Base-by-base conservation (phyloP, 106 monocot species). In the Dactylorhiza incarnata region DNA sequence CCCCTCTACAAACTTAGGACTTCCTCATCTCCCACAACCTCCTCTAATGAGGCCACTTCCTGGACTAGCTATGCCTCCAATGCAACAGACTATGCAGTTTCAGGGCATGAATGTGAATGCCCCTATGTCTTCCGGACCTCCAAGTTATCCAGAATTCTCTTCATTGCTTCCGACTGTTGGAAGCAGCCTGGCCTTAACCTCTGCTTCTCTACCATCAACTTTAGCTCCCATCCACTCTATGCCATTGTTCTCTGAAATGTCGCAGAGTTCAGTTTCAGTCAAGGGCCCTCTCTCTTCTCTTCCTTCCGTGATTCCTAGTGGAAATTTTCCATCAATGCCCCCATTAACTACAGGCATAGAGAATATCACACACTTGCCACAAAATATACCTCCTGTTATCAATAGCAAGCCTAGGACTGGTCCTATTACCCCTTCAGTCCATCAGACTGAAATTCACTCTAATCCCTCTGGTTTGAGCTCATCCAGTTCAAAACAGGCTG, bases 21-120 rank as follows among this genome's bases (percentile, higher is more conserved):
- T 85, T 72, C 79, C 87, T 55, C 90, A 83, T 68, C 22, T 87
- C 55, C 89, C 87, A 65, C 87, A 80, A n/a, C 83, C 83, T 65
- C 52, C 84, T n/a, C 48, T 87, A 43, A 72, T 85, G 50, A 75
- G 84, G 14, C 86, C 80, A 6, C 84, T 84, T 74, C 77, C 86
- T 48, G 86, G 85, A 46, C 65, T 85, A 45, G 49, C 81, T 23
- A 70, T 87, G 65, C 84, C 80, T 78, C 84, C 81, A 20, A 61
- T 87, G 84, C 87, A 79, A 26, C 84, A 82, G 43, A 71, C 80
- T 49, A 45, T 85, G 47, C 85, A 88, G n/a, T 85, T 83, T 83
- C 78, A 78, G 48, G 85, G 78, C 20, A 78, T 81, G 51, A 65
- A 81, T 65, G 50, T 29, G 29, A 76, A 81, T 65, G 50, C 78